These are phyloP conservation scores for Zymoseptoria passerinii DNA, from an alignment of 2,329 filamentous ascomycete species.

Conservation along the genomic window DNA sequence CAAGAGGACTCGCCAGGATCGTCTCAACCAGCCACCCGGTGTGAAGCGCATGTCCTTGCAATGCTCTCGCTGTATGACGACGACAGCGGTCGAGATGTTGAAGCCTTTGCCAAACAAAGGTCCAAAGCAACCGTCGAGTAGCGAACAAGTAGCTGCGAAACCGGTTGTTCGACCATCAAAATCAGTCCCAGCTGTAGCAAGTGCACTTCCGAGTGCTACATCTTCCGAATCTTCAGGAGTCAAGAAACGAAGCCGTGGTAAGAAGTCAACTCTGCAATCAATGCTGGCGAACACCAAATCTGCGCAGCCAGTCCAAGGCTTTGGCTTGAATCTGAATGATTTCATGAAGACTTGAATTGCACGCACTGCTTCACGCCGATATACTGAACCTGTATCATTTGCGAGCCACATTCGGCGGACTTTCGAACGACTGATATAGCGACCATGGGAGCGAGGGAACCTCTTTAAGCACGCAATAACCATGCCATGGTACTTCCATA, in stretches of 20 bases:
- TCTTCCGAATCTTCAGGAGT: constrained; percentile 38
- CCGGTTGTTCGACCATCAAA: neutral
- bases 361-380: neutral
- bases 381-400: neutral
- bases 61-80: constrained; percentile 7
- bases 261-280: constrained; percentile 55
- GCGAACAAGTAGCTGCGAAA: neutral
- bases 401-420: neutral
- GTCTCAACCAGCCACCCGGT: neutral
- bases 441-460: neutral
- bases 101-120: neutral
- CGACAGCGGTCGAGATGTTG: neutral
- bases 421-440: neutral
- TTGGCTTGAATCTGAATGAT: constrained; percentile 33
- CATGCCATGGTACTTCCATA: neutral
- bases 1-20: constrained; percentile 5
- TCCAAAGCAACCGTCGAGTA: neutral
- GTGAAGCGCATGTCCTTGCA: constrained; percentile 2
- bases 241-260: constrained; percentile 55
- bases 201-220: constrained; percentile 24
- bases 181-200: neutral
- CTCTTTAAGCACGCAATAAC: neutral
- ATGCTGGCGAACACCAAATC: constrained; percentile 45
- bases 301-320: constrained; percentile 12
- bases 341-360: constrained; percentile 30